Evolutionary conservation across 2,329 filamentous ascomycete genomes (phyloP), one percentile per base, ranked within the genome.

Genomic region (Xylaria arbuscula): DNA sequence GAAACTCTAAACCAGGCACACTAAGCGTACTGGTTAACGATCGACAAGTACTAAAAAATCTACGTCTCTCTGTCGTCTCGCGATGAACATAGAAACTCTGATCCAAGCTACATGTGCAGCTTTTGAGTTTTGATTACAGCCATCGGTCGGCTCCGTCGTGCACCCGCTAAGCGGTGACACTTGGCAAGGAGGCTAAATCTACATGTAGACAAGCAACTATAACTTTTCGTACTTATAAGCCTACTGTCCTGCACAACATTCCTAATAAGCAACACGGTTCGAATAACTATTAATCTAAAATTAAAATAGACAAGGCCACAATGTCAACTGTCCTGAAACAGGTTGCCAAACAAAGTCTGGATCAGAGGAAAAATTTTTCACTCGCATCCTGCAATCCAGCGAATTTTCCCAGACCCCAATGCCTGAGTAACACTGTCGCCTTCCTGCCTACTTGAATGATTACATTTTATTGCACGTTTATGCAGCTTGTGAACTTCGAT

Each of bases 21-120:
- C 66, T 59, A 66, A 22, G 53, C 53, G 24, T 24, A 64, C 36
- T 36, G 45, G 62, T 42, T 24, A 9, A 40, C 24, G 62, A 68
- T 68, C 58, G 63, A 55, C 66, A 28, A 58, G 19, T 53, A 53
- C 53, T 54, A 47, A 50, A 59, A 48, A 28, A 51, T 50, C 5
- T 51, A 36, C 28, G 32, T 53, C 28, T 58, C 22, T 28, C 22
- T 17, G 19, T 36, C 22, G 17, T 54, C 9, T 54, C 36, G 38
- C 58, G 66, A 66, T 68, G 58, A 32, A 59, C 66, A 55, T 62
- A 32, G 38, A 62, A 62, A 62, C 53, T 40, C 47, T 64, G 66
- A 68, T 68, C 62, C 24, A n/a, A 57, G 56, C 62, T 22, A 57
- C 48, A 45, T 45, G n/a, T 28, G 40, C 40, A 22, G 19, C 34